Percentiles rank a stretch among this genome's conserved stretches.
These are phyloP conservation scores for Entomortierella parvispora DNA, from an alignment of 192 early-diverging fungal species.

Conservation along the genomic window DNA sequence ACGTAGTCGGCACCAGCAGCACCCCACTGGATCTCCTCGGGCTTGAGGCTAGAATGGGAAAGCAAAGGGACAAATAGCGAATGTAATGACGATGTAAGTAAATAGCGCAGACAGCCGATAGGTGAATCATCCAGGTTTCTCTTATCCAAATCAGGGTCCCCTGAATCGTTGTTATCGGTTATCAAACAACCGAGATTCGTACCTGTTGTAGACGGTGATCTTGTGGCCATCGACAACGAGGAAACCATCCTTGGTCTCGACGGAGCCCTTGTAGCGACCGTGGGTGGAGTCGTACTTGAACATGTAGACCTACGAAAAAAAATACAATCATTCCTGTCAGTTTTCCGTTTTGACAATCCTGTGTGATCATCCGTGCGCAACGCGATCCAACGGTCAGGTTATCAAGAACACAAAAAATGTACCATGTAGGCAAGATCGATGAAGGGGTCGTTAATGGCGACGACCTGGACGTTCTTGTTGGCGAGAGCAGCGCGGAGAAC, in stretches of 20 bases:
- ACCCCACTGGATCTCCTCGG: slow-evolving; percentile 93
- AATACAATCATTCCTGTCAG: background rate
- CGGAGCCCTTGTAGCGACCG: slow-evolving; percentile 90
- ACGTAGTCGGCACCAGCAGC: slow-evolving; percentile 88
- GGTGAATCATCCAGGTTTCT: slow-evolving; percentile 14
- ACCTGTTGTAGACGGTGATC: slow-evolving; percentile 81
- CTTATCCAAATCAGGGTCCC: background rate
- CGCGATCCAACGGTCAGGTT: background rate
- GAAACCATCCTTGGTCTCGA: slow-evolving; percentile 83
- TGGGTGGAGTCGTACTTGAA: slow-evolving; percentile 99
- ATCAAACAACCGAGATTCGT: slow-evolving; percentile 18
- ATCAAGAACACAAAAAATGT: background rate
- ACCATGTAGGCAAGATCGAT: slow-evolving; percentile 97
- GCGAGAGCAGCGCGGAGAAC: slow-evolving; percentile 91
- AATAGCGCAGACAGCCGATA: background rate
- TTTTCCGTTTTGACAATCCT: background rate
- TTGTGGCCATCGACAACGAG: slow-evolving; percentile 87
- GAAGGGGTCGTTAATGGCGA: slow-evolving; percentile 98
- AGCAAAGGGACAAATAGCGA: no score
- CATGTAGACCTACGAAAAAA: slow-evolving; percentile 77
- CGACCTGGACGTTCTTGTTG: slow-evolving; percentile 80
- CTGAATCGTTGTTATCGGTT: background rate
- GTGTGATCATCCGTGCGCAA: background rate
- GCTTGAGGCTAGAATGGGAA: slow-evolving; percentile 63
- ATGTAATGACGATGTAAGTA: background rate